Evolutionary conservation across 768 basidiomycete species (phyloP), one percentile per base, ranked within the genome.

Genomic region (Grammothele lineata): DNA sequence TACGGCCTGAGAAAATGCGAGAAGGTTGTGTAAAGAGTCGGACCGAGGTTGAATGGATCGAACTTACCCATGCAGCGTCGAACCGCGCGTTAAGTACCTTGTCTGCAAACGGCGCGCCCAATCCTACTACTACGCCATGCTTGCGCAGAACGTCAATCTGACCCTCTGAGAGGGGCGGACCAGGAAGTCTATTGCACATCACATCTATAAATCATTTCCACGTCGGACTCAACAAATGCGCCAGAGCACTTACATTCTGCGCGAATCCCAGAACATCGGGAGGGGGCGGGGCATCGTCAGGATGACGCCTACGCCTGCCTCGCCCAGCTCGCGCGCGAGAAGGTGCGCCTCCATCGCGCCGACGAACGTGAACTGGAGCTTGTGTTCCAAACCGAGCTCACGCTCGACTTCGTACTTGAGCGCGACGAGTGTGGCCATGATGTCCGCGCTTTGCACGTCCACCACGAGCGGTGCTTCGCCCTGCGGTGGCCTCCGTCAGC

Each of bases 31-130:
- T n/a, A n/a, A n/a, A n/a, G n/a, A n/a, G n/a, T n/a, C n/a, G n/a
- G n/a, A n/a, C n/a, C n/a, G n/a, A n/a, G n/a, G n/a, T n/a, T n/a
- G n/a, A n/a, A n/a, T n/a, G n/a, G n/a, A n/a, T n/a, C n/a, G n/a
- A 15, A 49, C 55, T 15, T 51, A 85, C 87, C 92, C 92, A 94
- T 35, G 79, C 87, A 24, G 81, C 66, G 53, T 95, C 91, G 54
- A 92, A 87, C 14, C 85, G 78, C 9, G 85, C 73, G 59, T 85
- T 90, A 21, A 87, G 78, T 6, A 86, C 83, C 22, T 75, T 72
- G 85, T 76, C 76, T 50, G 81, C 79, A 10, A 17, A 15, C 37
- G 73, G 65, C 37, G 83, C 71, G 15, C 85, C 86, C 38, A 91
- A 59, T 7, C 80, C 87, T 25, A 90, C 81, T 5, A 78, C 80